Evolutionary conservation across 441 rosid species (phyloP), one percentile per base, ranked within the genome.

Genomic region (Erodium texanum): DNA sequence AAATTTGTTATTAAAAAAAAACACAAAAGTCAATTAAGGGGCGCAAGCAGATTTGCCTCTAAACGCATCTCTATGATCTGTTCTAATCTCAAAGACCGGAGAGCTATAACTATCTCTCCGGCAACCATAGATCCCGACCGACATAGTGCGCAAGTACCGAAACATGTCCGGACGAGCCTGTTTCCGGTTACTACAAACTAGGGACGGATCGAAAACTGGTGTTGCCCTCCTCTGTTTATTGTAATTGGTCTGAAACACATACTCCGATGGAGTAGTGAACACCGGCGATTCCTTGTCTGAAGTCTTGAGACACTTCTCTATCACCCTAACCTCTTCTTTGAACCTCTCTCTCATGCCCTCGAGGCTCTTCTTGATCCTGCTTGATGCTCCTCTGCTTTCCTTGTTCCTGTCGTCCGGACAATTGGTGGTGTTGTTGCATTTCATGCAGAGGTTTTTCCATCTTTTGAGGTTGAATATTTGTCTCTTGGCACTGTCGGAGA

Each of bases 251-350:
- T 62, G 73, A 5, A 75, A 70, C 5, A 11, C 7, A 29, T 71
- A 56, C 9, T 74, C 75, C 9, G 83, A 69, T 24, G 80, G 78
- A 43, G 61, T 71, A 43, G 61, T 71, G 64, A 70, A 67, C 56
- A 75, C 50, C 0, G 82, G 79, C 0, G 80, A 36, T 68, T 79
- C 85, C 24, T 68, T 77, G 67, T 74, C 36, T 18, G 83, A 14
- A 48, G 50, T 11, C 82, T 80, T 86, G 61, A 91, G 70, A 72
- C 97, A 91, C 22, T 77, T 83, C 70, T 89, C 92, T 68, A 93
- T 87, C 75, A 88, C 92, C 32, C 73, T 86, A 6, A 86, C 86
- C 77, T 93, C 99, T 77, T 89, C 96, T 73, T 71, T 89, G 68
- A 91, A 83, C 69, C 86, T 85, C 14, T 82, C 88, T 66, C 80